Conservation (phyloP, 78 protist species). For the Creolimax fragrantissima region DNA sequence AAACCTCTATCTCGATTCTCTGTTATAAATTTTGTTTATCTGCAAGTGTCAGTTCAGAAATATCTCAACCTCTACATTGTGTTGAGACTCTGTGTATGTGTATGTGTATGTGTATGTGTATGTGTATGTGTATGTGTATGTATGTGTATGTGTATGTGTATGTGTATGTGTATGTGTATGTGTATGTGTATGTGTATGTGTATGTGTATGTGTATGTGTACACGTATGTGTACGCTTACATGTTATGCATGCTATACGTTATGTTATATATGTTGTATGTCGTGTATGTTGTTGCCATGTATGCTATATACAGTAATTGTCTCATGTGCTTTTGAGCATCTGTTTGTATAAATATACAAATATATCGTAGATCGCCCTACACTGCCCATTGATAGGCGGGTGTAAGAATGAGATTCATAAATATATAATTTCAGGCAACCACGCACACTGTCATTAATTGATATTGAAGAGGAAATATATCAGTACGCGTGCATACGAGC, state of each 20-base stretch:
- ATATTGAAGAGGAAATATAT: too few species aligned
- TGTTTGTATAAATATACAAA: not conserved
- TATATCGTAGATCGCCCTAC: not conserved
- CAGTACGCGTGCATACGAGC: too few species aligned
- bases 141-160: not conserved
- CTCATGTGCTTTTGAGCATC: not conserved
- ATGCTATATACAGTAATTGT: too few species aligned
- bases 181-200: not conserved
- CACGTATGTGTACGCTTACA: not conserved
- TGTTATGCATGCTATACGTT: not conserved
- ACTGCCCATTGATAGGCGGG: not conserved
- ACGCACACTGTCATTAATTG: too few species aligned
- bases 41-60: too few species aligned
- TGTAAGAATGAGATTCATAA: not conserved
- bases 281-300: not conserved
- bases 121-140: not conserved
- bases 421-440: too few species aligned
- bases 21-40: too few species aligned
- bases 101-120: not conserved
- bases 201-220: not conserved
- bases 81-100: not conserved
- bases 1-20: too few species aligned
- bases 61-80: too few species aligned
- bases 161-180: not conserved
- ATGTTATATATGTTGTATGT: not conserved